Percentiles rank a stretch among this genome's conserved stretches.
phyloP scores from a whole-genome alignment of 768 basidiomycete genomes.

The Naganishia vaughanmartiniae region DNA sequence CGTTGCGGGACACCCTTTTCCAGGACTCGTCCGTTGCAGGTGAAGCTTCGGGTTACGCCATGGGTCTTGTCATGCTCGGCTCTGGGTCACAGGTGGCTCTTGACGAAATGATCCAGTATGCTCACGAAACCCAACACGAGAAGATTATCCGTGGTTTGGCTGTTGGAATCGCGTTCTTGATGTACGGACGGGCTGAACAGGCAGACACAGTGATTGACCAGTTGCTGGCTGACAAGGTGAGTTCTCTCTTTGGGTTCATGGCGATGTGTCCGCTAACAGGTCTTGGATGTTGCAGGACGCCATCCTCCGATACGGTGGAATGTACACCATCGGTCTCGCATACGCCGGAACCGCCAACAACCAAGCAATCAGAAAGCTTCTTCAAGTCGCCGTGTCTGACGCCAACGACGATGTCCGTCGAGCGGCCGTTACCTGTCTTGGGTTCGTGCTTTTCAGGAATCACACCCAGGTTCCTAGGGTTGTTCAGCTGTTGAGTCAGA shows the following conservation, averaged over 20 bases:
- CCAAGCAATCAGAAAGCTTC: constrained; percentile 78
- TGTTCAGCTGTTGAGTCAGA: constrained; percentile 93
- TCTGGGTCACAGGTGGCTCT: constrained; percentile 74
- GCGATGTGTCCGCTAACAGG: neutral
- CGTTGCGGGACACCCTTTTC: constrained; percentile 82
- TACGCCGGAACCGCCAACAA: constrained; percentile 97
- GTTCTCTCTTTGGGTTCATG: constrained; percentile 30
- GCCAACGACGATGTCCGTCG: constrained; percentile 95
- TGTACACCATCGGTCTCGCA: constrained; percentile 91
- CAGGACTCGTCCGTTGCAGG: constrained; percentile 93
- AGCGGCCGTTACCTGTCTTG: constrained; percentile 91
- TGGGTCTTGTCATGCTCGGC: constrained; percentile 98
- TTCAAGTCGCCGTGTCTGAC: constrained; percentile 97
- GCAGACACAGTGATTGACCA: constrained; percentile 78
- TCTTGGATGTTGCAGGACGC: constrained; percentile 66
- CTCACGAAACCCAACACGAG: constrained; percentile 96
- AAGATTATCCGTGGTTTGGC: constrained; percentile 97
- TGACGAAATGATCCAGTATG: constrained; percentile 93
- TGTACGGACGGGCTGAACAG: constrained; percentile 87
- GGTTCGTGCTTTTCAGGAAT: constrained; percentile 95
- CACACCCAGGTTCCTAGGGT: constrained; percentile 93
- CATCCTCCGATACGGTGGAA: constrained; percentile 93
- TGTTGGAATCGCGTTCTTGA: constrained; percentile 86
- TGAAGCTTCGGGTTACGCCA: constrained; percentile 92
- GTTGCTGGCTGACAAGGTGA: constrained; percentile 80